Evolutionary conservation across 169 alveolate genomes (phyloP), one percentile per base, ranked within the genome.

Genomic region (Plasmodium falciparum): DNA sequence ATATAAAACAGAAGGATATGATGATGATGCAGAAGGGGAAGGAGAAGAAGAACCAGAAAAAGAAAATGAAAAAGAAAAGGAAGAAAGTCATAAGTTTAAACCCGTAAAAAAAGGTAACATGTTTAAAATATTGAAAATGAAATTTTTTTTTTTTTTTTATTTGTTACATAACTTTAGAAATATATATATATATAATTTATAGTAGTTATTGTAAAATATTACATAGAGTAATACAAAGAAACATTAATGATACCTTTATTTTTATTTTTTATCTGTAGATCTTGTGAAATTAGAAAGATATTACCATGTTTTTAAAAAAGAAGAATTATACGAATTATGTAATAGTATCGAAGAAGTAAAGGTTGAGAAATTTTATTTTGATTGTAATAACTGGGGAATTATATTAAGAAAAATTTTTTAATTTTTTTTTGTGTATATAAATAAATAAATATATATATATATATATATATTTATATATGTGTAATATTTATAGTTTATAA

Each of bases 291-390:
- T 92, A n/a, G 78, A 94, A 74, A 92, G 99, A 85, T 97, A 95
- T 94, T 97, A 97, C 93, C 98, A 97, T 93, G 97, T 97, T 15
- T 97, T 97, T 92, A 93, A 92, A 70, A 76, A 96, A 89, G 98
- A 97, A 54, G 99, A 97, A 90, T 90, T 97, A 15, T 97, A 96
- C 83, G 95, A 80, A 73, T 85, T 97, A 15, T 92, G 95, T 66
- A 69, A 72, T 3, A 70, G 92, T 58, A 88, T 88, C 39, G 12
- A 50, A 22, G 89, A 92, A 3, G 88, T 92, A 45, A 56, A 73
- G 13, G 88, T 92, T 13, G 89, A 88, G 5, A 88, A 88, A 67
- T 88, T 75, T 43, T 92, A 61, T 78, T 78, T 88, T 59, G 93
- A 92, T 65, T 56, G 73, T 24, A 92, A 92, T 83, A 92, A 92